Percentiles rank a stretch among this genome's conserved stretches.
These are phyloP conservation scores for Solanum paucissectum DNA, from an alignment of 257 asterid genomes.

Conservation along the genomic window DNA sequence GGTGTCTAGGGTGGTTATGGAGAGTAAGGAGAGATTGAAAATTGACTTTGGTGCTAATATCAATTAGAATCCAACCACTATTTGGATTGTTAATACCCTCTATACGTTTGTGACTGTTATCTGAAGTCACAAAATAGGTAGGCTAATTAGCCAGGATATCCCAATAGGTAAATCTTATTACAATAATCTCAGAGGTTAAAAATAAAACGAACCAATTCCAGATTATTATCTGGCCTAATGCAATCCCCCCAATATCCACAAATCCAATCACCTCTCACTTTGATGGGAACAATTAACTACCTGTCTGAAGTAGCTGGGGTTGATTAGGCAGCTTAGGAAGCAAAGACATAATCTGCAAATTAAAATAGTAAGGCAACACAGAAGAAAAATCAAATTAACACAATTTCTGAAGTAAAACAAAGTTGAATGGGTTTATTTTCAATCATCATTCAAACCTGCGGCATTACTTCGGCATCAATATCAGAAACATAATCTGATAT, in stretches of 20 bases:
- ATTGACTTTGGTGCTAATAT: background rate
- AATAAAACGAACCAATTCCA: background rate
- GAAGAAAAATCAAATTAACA: background rate
- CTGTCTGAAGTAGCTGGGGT: constrained; percentile 92
- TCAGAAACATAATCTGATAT: constrained; percentile 78
- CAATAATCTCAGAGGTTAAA: background rate
- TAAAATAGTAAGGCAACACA: background rate
- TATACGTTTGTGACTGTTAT: background rate
- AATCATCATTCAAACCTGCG: constrained; percentile 55
- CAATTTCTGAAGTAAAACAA: background rate
- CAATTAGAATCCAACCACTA: background rate
- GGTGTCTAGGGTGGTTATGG: background rate
- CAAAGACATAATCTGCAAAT: constrained; percentile 70
- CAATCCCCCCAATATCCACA: background rate
- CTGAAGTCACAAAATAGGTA: background rate
- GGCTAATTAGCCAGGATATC: background rate
- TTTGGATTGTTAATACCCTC: background rate
- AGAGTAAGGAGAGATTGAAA: background rate
- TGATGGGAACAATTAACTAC: constrained; percentile 23
- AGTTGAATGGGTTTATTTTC: background rate
- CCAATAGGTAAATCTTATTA: background rate
- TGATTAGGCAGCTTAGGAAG: constrained; percentile 90
- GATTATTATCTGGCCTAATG: background rate
- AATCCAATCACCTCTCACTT: background rate
- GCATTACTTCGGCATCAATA: constrained; percentile 78